Conservation (phyloP, 2,329 filamentous ascomycete species). For the Botryotinia globosa region DNA sequence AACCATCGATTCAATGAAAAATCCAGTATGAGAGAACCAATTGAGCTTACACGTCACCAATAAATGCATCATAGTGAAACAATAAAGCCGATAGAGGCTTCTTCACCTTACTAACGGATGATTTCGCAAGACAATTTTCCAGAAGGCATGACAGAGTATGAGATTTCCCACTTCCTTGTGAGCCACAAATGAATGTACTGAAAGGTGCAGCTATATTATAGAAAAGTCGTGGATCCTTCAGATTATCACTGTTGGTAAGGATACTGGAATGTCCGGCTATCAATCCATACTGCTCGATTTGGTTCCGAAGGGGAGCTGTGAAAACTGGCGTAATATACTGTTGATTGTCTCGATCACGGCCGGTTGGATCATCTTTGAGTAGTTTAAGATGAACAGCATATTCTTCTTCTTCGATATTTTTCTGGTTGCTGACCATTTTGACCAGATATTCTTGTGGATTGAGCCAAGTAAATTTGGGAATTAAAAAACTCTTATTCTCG, state of each 20-base stretch:
- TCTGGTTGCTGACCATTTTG: not conserved
- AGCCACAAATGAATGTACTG: slow-evolving; percentile 61
- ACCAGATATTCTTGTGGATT: not conserved
- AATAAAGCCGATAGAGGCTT: slow-evolving; percentile 52
- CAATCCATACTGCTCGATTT: not conserved
- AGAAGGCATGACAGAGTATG: slow-evolving; percentile 58
- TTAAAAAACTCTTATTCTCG: not conserved
- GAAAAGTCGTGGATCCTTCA: slow-evolving; percentile 40
- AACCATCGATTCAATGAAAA: too few relatives aligned
- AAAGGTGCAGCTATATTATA: slow-evolving; percentile 55
- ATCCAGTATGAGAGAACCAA: not conserved
- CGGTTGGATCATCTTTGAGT: not conserved
- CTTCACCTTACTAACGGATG: slow-evolving; percentile 43
- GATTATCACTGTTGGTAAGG: not conserved
- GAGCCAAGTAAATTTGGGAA: not conserved
- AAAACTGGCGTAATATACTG: not conserved
- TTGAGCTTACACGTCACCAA: not conserved
- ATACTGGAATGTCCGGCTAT: not conserved
- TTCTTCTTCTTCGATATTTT: not conserved
- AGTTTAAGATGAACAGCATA: not conserved
- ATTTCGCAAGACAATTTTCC: slow-evolving; percentile 45
- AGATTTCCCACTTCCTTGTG: slow-evolving; percentile 60
- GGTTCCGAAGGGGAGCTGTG: not conserved
- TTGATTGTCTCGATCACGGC: not conserved
- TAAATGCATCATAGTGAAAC: slow-evolving; percentile 50